Percentiles rank a stretch among this genome's conserved stretches.
Conservation (phyloP, 2,329 filamentous ascomycete species). For the Aureobasidium sp. region DNA sequence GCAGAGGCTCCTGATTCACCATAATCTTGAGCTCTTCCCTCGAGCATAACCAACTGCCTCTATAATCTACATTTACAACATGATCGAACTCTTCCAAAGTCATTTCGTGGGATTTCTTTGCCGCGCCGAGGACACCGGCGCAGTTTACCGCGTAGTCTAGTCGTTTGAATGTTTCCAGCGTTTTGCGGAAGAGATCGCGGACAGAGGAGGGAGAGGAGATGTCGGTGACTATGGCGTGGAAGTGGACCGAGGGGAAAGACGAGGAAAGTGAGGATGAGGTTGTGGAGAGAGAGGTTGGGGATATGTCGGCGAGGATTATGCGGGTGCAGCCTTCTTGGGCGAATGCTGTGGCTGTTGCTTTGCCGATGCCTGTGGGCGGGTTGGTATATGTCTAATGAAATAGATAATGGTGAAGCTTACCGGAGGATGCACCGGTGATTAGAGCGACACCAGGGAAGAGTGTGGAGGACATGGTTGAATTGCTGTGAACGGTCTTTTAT, state of each 20-base stretch:
- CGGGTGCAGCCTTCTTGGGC: constrained; percentile 38
- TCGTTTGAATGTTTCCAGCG: constrained; percentile 32
- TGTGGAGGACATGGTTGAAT: not conserved
- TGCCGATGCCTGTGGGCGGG: constrained; percentile 34
- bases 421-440: constrained; percentile 29
- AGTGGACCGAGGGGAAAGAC: constrained; percentile 22
- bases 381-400: constrained; percentile 3
- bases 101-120: constrained; percentile 32
- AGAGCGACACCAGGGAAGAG: constrained; percentile 29
- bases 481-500: no score
- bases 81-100: constrained; percentile 36
- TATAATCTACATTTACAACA: constrained; percentile 39
- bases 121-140: constrained; percentile 38
- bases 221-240: constrained; percentile 29
- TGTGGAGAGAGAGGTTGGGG: constrained; percentile 28
- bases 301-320: constrained; percentile 38
- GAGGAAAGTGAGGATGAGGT: constrained; percentile 29
- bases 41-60: constrained; percentile 41
- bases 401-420: constrained; percentile 17
- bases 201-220: constrained; percentile 32
- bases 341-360: constrained; percentile 39
- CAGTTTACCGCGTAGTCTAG: constrained; percentile 44
- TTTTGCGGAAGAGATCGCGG: constrained; percentile 27
- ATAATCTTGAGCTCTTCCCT: constrained; percentile 39
- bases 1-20: constrained; percentile 37